Percentiles rank a stretch among this genome's conserved stretches.
These are phyloP conservation scores for Verticillium klebahnii DNA, from an alignment of 2,329 filamentous ascomycete species.

Conservation along the genomic window DNA sequence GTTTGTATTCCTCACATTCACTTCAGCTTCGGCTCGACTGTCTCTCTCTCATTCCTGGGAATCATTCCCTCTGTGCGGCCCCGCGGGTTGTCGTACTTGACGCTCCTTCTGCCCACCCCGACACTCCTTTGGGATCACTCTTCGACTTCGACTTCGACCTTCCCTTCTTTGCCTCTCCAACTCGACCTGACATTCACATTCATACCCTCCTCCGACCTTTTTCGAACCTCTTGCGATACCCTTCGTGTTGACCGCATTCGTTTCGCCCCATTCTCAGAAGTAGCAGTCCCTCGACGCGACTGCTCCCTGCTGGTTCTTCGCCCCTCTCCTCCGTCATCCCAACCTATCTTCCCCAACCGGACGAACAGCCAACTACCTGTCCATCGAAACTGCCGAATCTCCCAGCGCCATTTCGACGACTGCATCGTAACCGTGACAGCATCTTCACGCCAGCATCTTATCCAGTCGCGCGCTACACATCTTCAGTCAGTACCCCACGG, in stretches of 20 bases:
- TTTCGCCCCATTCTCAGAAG: slow-evolving; percentile 7
- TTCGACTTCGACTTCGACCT: background rate
- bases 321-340: background rate
- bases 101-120: slow-evolving; percentile 12
- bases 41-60: slow-evolving; percentile 5
- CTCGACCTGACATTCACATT: slow-evolving; percentile 6
- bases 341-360: background rate
- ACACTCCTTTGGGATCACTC: slow-evolving; percentile 14
- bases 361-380: background rate
- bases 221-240: slow-evolving; percentile 6
- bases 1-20: slow-evolving; percentile 3
- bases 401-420: background rate
- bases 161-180: slow-evolving; percentile 3
- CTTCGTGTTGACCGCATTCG: slow-evolving; percentile 15
- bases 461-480: background rate
- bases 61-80: background rate
- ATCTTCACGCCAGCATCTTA: background rate
- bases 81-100: slow-evolving; percentile 4
- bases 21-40: slow-evolving; percentile 7
- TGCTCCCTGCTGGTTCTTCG: slow-evolving; percentile 3
- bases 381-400: background rate
- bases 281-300: background rate
- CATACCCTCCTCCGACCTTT: slow-evolving; percentile 5
- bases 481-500: too few relatives aligned
- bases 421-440: background rate